phyloP scores from a whole-genome alignment of 148 eudicot genomes.

The Heliamphora exappendiculata region DNA sequence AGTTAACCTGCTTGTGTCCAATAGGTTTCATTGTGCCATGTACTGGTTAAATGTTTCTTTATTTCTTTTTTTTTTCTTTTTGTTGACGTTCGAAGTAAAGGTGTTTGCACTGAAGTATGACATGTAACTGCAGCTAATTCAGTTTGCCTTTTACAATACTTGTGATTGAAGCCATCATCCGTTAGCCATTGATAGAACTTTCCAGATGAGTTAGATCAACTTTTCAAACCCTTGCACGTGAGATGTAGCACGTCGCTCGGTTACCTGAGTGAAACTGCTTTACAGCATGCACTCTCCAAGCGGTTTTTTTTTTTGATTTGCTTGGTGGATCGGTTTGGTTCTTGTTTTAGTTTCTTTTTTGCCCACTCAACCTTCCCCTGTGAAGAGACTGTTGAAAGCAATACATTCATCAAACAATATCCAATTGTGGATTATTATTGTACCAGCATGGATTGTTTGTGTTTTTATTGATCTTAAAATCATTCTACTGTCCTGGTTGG shows the following conservation, averaged over 20 bases:
- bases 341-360: too few species aligned
- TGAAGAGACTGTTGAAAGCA: background rate
- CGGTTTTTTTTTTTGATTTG: too few species aligned
- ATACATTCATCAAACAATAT: background rate
- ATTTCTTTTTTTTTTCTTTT: background rate
- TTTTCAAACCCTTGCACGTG: background rate
- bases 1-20: background rate
- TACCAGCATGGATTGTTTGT: background rate
- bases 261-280: slow-evolving; percentile 1
- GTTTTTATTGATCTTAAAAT: background rate
- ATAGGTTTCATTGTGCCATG: background rate
- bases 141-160: background rate
- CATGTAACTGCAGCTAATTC: background rate
- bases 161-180: background rate
- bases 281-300: background rate
- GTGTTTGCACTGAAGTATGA: background rate
- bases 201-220: background rate
- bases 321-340: too few species aligned
- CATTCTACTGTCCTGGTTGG: background rate
- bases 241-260: background rate
- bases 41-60: background rate
- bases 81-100: background rate
- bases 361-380: too few species aligned
- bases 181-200: background rate
- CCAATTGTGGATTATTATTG: background rate